A percentile compares a stretch with the other conserved stretches of the same genome.
phyloP scores from a whole-genome alignment of 2,329 filamentous ascomycete species.

The Sordariomycetes sp. region DNA sequence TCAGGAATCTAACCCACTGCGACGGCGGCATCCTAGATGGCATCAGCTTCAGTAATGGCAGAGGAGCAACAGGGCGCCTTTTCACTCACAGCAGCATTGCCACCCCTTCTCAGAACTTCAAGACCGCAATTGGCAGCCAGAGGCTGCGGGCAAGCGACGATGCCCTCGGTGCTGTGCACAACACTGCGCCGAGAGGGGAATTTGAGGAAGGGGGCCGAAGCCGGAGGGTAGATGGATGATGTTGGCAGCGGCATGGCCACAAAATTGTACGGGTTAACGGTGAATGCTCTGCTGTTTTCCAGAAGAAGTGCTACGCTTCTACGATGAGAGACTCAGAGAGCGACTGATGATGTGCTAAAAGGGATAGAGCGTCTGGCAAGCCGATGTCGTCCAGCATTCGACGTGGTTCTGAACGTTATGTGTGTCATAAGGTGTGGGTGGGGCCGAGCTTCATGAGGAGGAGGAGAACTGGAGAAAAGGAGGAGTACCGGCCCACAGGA shows the following conservation, averaged over 20 bases:
- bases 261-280: background rate
- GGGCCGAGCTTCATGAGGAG: too few species aligned
- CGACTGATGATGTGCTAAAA: background rate
- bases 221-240: constrained; percentile 34
- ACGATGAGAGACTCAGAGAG: background rate
- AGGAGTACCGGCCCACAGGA: too few species aligned
- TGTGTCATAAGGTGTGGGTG: too few species aligned
- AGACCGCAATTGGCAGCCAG: constrained; percentile 83
- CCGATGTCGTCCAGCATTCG: too few species aligned
- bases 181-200: constrained; percentile 81
- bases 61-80: background rate
- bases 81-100: constrained; percentile 86
- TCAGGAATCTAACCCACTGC: constrained; percentile 67
- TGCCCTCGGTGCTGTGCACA: constrained; percentile 86
- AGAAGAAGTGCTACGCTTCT: background rate
- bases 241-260: constrained; percentile 40
- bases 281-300: background rate
- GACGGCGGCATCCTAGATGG: constrained; percentile 77
- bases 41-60: background rate
- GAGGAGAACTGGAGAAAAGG: too few species aligned
- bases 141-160: constrained; percentile 84
- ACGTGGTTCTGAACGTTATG: too few species aligned
- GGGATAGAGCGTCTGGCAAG: background rate
- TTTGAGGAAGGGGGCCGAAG: constrained; percentile 43
- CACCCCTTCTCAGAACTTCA: constrained; percentile 73